These are phyloP conservation scores for Talaromyces sp. DNA, from an alignment of 2,329 filamentous ascomycete genomes.

Conservation along the genomic window DNA sequence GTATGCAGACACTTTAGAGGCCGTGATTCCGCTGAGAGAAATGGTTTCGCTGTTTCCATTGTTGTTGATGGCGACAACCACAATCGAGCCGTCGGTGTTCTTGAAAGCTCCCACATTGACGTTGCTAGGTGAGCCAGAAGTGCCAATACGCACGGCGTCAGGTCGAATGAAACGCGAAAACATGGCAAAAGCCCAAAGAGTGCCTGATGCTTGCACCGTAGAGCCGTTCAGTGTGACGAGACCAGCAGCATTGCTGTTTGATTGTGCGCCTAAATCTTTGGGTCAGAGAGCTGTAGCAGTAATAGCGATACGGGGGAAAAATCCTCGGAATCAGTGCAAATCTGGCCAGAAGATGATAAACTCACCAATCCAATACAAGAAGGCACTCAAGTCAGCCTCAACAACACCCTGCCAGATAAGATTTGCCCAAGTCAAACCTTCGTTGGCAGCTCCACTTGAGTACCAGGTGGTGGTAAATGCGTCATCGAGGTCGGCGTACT, in stretches of 20 bases:
- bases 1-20: background rate
- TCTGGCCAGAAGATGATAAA: background rate
- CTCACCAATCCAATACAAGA: constrained; percentile 13
- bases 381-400: constrained; percentile 7
- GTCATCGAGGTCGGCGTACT: constrained; percentile 6
- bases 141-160: background rate
- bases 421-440: constrained; percentile 15
- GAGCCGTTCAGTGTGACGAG: background rate
- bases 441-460: background rate
- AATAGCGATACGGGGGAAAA: background rate
- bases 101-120: constrained; percentile 1
- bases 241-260: background rate
- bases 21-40: background rate
- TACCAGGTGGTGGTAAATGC: constrained; percentile 9
- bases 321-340: background rate
- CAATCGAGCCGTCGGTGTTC: constrained; percentile 3
- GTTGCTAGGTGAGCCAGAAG: background rate
- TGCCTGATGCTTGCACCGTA: background rate
- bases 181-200: constrained; percentile 6
- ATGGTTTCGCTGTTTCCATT: background rate
- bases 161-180: constrained; percentile 7
- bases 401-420: constrained; percentile 5
- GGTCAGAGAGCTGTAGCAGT: background rate
- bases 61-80: background rate
- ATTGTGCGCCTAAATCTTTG: background rate